Evolutionary conservation across 495 filamentous ascomycete species (phyloP).

Genomic region (Neohortaea acidophila): DNA sequence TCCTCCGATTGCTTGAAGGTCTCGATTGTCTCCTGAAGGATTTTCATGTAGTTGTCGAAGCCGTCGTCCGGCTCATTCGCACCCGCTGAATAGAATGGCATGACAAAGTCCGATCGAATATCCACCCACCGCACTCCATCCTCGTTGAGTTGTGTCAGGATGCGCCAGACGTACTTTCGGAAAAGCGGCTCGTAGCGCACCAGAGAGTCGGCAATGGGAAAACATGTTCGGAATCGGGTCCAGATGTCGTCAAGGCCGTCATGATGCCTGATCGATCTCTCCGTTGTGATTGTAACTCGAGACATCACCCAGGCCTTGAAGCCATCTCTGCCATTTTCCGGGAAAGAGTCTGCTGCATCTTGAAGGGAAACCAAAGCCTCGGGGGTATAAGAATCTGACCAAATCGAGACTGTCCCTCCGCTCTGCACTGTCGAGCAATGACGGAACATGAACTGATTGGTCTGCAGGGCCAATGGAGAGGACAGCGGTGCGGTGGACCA

Average conservation of each 20-base stretch:
- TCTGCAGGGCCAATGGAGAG: constrained; percentile 31
- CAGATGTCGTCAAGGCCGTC: constrained; percentile 69
- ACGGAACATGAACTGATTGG: constrained; percentile 39
- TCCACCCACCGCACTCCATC: constrained; percentile 80
- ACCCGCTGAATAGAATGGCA: constrained; percentile 44
- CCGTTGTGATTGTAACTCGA: constrained; percentile 51
- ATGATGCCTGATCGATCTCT: constrained; percentile 63
- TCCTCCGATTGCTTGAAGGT: constrained; percentile 54
- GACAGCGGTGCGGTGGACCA: constrained; percentile 38
- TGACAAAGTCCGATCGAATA: constrained; percentile 41
- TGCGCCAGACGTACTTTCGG: constrained; percentile 50
- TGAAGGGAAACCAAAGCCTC: constrained; percentile 41
- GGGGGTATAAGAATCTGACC: constrained; percentile 44
- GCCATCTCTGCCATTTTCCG: constrained; percentile 47
- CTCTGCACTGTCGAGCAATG: no score
- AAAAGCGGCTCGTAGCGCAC: constrained; percentile 87
- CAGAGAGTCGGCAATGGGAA: constrained; percentile 53
- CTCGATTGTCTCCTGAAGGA: constrained; percentile 64
- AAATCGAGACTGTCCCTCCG: no score
- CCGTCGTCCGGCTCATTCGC: constrained; percentile 43
- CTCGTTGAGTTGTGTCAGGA: constrained; percentile 50
- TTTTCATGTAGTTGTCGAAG: constrained; percentile 48
- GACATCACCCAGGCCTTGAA: constrained; percentile 67
- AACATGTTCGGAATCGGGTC: constrained; percentile 57
- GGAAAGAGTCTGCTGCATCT: constrained; percentile 56